Percentiles rank a stretch among this genome's conserved stretches.
These are phyloP conservation scores for Dendrobium catenatum DNA, from an alignment of 106 monocot species.

Conservation along the genomic window DNA sequence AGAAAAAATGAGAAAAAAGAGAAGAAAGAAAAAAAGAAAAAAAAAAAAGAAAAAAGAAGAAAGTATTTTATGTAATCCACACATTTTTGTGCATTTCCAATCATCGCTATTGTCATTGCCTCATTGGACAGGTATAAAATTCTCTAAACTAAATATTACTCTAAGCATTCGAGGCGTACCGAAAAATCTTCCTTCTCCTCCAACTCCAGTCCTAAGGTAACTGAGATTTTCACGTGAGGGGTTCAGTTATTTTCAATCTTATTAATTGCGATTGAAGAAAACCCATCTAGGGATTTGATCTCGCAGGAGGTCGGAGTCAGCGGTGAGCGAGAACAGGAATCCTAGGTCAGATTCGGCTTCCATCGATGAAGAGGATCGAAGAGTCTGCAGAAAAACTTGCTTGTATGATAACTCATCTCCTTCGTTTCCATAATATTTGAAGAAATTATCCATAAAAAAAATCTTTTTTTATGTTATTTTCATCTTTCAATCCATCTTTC, in stretches of 20 bases:
- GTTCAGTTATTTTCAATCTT: neutral
- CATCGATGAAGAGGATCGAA: conserved; percentile 93
- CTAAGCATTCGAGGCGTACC: no score
- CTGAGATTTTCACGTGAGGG: no score
- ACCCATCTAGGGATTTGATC: conserved; percentile 8
- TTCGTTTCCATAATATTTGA: neutral
- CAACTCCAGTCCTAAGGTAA: no score
- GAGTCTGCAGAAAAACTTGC: conserved; percentile 15
- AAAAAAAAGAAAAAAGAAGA: no score
- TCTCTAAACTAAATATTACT: no score
- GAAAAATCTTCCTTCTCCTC: no score
- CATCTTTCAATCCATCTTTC: neutral
- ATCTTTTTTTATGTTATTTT: neutral
- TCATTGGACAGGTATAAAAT: no score
- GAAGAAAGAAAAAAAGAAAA: no score
- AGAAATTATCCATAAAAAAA: neutral
- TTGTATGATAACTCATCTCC: neutral
- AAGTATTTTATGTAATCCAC: no score
- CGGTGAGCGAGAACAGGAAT: conserved; percentile 41
- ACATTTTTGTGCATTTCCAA: no score
- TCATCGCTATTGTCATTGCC: no score
- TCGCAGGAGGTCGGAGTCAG: conserved; percentile 46
- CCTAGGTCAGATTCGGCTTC: conserved; percentile 31
- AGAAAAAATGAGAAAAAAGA: no score
- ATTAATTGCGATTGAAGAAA: neutral